Conservation (phyloP, 176 grass and related monocot genomes). For the Carex littledalei region DNA sequence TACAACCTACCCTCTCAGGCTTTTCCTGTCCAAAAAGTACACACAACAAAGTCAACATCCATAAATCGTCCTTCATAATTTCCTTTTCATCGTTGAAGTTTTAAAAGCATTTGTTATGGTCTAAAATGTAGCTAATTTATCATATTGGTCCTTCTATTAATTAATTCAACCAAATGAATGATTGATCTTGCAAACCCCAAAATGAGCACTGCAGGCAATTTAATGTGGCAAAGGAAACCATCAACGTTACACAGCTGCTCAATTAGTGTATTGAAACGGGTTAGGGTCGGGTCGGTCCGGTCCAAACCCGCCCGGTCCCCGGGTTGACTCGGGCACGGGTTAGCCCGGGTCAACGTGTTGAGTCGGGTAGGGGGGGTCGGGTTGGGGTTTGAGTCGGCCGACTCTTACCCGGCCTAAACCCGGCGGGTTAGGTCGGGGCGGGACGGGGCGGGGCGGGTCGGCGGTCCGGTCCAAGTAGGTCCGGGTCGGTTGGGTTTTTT, state of each 20-base stretch:
- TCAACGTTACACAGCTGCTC: neutral
- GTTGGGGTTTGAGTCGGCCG: no score
- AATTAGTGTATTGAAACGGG: no score
- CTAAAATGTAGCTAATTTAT: neutral
- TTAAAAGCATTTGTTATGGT: neutral
- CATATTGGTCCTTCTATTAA: neutral
- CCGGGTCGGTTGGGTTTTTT: no score
- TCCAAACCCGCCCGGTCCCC: no score
- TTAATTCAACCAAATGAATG: neutral
- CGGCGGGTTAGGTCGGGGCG: no score
- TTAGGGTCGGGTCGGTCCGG: no score
- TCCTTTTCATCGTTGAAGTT: neutral
- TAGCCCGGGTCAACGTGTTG: no score
- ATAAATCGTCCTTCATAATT: neutral
- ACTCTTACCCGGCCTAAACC: no score
- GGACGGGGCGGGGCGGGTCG: no score
- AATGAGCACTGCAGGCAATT: conserved; percentile 9
- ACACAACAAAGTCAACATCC: neutral
- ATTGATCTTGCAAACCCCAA: neutral
- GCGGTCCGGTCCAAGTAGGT: no score
- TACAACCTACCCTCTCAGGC: neutral
- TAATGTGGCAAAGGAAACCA: neutral
- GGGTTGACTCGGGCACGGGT: no score
- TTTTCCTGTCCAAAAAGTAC: neutral
- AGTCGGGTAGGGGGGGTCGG: no score